Evolutionary conservation across 805 yeast genomes (phyloP).

Genomic region (Candida peoriensis): DNA sequence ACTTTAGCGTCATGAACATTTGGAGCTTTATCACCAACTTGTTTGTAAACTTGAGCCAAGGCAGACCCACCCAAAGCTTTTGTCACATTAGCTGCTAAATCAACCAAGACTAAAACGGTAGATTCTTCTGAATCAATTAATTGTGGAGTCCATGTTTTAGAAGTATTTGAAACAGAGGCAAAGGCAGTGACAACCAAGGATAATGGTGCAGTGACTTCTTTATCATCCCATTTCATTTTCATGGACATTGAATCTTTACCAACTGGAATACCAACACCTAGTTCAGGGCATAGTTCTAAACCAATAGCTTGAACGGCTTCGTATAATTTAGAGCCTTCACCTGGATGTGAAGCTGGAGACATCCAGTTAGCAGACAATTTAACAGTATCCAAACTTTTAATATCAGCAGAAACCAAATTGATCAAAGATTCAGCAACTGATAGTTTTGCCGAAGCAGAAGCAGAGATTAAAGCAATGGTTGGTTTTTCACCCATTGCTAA

Average conservation of each 20-base stretch:
- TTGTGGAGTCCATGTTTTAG: constrained; percentile 94
- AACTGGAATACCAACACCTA: constrained; percentile 91
- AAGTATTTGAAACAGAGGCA: constrained; percentile 78
- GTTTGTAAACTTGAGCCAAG: constrained; percentile 86
- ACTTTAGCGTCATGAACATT: constrained; percentile 64
- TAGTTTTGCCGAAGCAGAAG: constrained; percentile 91
- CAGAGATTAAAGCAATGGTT: constrained; percentile 76
- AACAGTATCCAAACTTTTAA: constrained; percentile 65
- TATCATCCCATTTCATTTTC: constrained; percentile 96
- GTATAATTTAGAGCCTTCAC: constrained; percentile 92
- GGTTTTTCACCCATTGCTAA: constrained; percentile 98
- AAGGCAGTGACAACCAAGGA: constrained; percentile 89
- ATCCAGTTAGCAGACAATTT: constrained; percentile 98
- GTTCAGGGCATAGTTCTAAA: constrained; percentile 85
- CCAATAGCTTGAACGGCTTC: constrained; percentile 98
- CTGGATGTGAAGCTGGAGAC: constrained; percentile 93
- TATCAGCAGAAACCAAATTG: constrained; percentile 86
- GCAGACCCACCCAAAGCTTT: constrained; percentile 89
- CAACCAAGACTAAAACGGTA: constrained; percentile 72
- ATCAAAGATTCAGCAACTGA: constrained; percentile 91
- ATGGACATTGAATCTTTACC: constrained; percentile 99
- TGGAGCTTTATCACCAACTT: constrained; percentile 80
- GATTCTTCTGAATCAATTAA: constrained; percentile 46
- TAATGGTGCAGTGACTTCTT: constrained; percentile 93
- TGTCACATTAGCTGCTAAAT: constrained; percentile 51